Conservation (phyloP, 169 alveolate genomes). For the Babesia ovata region DNA sequence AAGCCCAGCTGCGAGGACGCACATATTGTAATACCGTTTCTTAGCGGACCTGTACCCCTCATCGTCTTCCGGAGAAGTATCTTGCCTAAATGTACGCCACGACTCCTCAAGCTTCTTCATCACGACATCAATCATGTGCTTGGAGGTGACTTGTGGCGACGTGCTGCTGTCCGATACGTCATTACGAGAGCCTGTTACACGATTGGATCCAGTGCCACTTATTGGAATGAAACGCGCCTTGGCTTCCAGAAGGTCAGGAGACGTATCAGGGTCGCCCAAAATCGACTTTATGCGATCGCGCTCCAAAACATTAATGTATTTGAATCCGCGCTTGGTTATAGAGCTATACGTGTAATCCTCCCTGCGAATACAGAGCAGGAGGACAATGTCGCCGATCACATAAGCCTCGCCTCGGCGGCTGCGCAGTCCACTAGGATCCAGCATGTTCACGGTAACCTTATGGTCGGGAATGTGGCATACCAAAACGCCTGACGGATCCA, state of each 20-base stretch:
- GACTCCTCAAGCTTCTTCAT: conserved; percentile 18
- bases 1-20: conserved; percentile 35
- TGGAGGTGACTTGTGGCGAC: conserved; percentile 7
- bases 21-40: conserved; percentile 3
- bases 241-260: conserved; percentile 58
- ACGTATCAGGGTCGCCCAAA: conserved; percentile 58
- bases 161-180: neutral
- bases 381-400: conserved; percentile 53
- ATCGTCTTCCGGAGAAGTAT: neutral
- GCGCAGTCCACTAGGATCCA: conserved; percentile 62
- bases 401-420: conserved; percentile 64
- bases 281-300: conserved; percentile 70
- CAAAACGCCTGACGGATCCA: conserved; percentile 37
- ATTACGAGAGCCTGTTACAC: conserved; percentile 8
- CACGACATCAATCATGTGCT: conserved; percentile 29
- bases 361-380: conserved; percentile 26
- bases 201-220: neutral
- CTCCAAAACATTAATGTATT: conserved; percentile 76
- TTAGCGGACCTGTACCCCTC: conserved; percentile 3
- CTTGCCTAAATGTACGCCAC: neutral
- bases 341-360: conserved; percentile 74
- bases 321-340: conserved; percentile 73
- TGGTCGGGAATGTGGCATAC: conserved; percentile 60
- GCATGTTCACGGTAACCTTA: conserved; percentile 44
- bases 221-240: conserved; percentile 42